Conservation (phyloP, 257 asterid genomes). For the Lantana camara region DNA sequence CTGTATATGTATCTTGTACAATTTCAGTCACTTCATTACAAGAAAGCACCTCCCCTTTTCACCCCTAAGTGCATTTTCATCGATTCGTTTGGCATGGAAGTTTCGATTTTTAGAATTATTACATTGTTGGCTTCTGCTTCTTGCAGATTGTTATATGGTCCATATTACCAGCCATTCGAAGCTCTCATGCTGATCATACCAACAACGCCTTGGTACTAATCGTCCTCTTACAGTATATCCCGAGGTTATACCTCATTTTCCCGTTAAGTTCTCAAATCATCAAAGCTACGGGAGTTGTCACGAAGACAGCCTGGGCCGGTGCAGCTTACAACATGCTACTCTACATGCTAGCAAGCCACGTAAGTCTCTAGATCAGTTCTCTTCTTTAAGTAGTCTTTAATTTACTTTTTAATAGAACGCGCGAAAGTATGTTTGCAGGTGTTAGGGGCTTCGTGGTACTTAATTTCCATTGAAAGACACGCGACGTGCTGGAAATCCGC, state of each 20-base stretch:
- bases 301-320: slow-evolving; percentile 95
- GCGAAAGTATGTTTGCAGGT: slow-evolving; percentile 45
- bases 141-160: slow-evolving; percentile 87
- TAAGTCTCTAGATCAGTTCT: slow-evolving; percentile 26
- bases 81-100: too few relatives aligned
- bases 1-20: too few relatives aligned
- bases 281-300: slow-evolving; percentile 83
- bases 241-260: slow-evolving; percentile 75
- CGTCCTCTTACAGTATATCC: slow-evolving; percentile 69
- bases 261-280: slow-evolving; percentile 83
- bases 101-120: background rate
- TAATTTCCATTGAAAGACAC: slow-evolving; percentile 67
- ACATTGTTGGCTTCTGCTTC: background rate
- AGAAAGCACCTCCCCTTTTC: too few relatives aligned
- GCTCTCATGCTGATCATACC: slow-evolving; percentile 79
- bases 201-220: slow-evolving; percentile 70
- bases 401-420: background rate
- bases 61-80: too few relatives aligned
- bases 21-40: too few relatives aligned
- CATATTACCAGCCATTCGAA: slow-evolving; percentile 75
- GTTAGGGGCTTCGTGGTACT: slow-evolving; percentile 86
- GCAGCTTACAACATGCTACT: slow-evolving; percentile 80
- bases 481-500: slow-evolving; percentile 83
- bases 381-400: too few relatives aligned
- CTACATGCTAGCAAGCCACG: slow-evolving; percentile 91